Base-by-base conservation (phyloP, 352 stramenopile species). In the Phytophthora macrochlamydospora region DNA sequence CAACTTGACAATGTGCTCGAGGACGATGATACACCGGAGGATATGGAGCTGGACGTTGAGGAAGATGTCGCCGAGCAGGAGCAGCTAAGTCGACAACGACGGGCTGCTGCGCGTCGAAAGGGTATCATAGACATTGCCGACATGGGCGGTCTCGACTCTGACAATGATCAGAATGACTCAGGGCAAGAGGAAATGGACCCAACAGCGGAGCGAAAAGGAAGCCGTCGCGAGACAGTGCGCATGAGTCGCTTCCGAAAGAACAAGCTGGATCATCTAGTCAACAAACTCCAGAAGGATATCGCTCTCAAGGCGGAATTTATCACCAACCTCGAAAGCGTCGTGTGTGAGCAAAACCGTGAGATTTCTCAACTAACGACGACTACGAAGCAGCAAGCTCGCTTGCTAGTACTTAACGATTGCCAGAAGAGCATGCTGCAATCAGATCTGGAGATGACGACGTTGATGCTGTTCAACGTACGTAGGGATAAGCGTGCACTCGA, bases 161-260 rank as follows among this genome's bases (percentile, higher is more conserved):
- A 58, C 7, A 24, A 52, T 13, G 40, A 38, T 59, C 69, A 6
- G 37, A 51, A 18, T 49, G 69, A 5, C 18, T 28, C 0, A 60
- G 52, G 18, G 18, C 18, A 24, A 24, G 18, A 24, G 18, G 18
- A 24, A 24, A n/a, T 32, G 32, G 7, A 62, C 43, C 3, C 58
- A 59, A 77, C 11, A 35, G 14, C 24, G 9, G 51, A 54, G 12
- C 18, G 24, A 3, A 18, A n/a, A 3, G 48, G 50, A 8, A 18
- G 37, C 1, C 57, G 70, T 14, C 58, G 63, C 3, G 75, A 84
- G 54, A 44, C 83, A 13, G 67, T 83, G 7, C 76, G 77, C 1
- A 90, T 90, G 83, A 91, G 82, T 44, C 76, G 77, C 4, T 91
- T 87, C 31, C 70, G 81, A 11, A 87, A 87, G 42, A 92, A 70